Base-by-base conservation (phyloP, 345 rosid species). In the Theobroma cacao region DNA sequence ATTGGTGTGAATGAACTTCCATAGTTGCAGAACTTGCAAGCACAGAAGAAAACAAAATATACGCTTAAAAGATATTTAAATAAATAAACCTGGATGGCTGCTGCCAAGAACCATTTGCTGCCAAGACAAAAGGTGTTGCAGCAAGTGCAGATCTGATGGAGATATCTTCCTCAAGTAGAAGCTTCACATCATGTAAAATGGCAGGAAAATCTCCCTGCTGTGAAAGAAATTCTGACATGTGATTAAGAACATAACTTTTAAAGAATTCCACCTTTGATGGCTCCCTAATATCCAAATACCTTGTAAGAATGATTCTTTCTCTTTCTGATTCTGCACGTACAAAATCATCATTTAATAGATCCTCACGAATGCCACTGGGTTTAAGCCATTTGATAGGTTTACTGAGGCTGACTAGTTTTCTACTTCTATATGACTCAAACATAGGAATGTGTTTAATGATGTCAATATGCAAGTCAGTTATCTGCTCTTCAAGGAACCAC, bases 41-140 rank as follows among this genome's bases (percentile, higher is more conserved):
- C 62, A 50, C 56, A 68, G 3, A 2, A 24, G 14, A 68, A 20
- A 68, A 68, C n/a, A 24, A 17, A 24, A 48, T n/a, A 40, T 48
- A 53, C 22, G 28, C 11, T 26, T 53, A 55, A n/a, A 56, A 73
- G 58, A 52, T 28, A 36, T 20, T 50, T 31, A 36, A 56, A 73
- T 34, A 47, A 56, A 83, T 11, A 75, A 52, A 93, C 98, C 98
- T 93, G 75, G 94, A 93, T 74, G 98, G 97, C 58, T 88, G 90
- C 84, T 89, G 93, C 98, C 98, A 95, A 68, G 84, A 83, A 84
- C 98, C 98, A 81, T 95, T 80, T 52, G 90, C 95, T 61, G 95
- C 89, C 71, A 93, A 88, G 84, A 95, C 95, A 89, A 95, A 93
- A 76, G 97, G 93, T 4, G 87, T 87, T 13, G 70, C 58, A 1